phyloP scores from a whole-genome alignment of 2,329 filamentous ascomycete species.

The Colletotrichum liaoningense region DNA sequence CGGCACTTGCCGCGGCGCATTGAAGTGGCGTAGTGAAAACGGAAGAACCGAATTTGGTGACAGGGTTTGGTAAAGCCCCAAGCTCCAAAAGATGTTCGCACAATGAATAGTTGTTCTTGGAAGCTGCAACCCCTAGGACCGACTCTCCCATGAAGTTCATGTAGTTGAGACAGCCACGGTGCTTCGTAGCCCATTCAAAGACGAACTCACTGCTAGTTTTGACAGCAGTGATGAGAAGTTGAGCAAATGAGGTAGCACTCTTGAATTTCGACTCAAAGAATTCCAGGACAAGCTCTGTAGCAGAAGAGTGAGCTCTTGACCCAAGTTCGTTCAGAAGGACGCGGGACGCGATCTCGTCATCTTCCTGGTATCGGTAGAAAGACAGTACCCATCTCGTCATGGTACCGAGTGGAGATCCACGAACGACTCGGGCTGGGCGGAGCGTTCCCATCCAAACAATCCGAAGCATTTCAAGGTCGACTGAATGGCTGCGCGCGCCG shows the following conservation, averaged over 20 bases:
- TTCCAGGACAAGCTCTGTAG: not conserved
- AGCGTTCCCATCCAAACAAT: not conserved
- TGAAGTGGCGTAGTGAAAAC: not conserved
- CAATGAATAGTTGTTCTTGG: not conserved
- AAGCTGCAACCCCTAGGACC: not conserved
- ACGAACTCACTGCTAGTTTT: not conserved
- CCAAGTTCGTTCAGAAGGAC: not conserved
- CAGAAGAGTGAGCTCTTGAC: rapidly evolving
- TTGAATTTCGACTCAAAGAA: not conserved
- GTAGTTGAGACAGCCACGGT: not conserved
- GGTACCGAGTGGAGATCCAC: rapidly evolving
- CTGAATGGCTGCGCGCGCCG: rapidly evolving
- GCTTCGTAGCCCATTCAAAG: not conserved
- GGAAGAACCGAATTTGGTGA: rapidly evolving
- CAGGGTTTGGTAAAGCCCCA: not conserved
- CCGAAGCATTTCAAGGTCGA: not conserved
- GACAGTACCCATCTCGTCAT: not conserved
- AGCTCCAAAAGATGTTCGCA: not conserved
- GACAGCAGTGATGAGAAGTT: not conserved
- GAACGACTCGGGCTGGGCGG: too few relatives aligned
- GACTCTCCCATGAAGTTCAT: not conserved
- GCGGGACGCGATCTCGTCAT: not conserved
- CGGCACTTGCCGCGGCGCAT: not conserved
- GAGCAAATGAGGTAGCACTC: not conserved
- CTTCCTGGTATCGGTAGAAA: not conserved